These are phyloP conservation scores for Volvox carteri DNA, from an alignment of 163 green algal species.

Conservation along the genomic window DNA sequence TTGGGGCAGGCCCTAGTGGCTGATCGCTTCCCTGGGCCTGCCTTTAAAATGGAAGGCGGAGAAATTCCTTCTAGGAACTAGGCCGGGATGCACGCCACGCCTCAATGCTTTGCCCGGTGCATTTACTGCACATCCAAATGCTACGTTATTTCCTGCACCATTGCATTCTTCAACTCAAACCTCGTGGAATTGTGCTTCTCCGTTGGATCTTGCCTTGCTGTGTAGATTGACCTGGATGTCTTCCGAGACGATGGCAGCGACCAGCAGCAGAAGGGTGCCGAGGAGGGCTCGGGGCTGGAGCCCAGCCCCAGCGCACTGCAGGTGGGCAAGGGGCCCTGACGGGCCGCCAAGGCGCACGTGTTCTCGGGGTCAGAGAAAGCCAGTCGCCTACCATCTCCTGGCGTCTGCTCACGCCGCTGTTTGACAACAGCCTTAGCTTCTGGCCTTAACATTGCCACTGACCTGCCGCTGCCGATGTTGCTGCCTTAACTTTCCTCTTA, in stretches of 20 bases:
- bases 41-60: too few species aligned
- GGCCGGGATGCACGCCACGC: too few species aligned
- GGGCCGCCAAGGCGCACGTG: neutral
- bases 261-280: constrained; percentile 28
- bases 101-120: too few species aligned
- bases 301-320: constrained; percentile 56
- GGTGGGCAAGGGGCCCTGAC: neutral
- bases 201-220: too few species aligned
- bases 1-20: too few species aligned
- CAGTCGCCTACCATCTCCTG: neutral
- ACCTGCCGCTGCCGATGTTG: neutral
- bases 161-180: too few species aligned
- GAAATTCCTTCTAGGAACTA: too few species aligned
- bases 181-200: too few species aligned
- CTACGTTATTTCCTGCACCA: too few species aligned
- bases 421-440: neutral
- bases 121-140: too few species aligned
- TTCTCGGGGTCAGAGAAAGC: too few species aligned
- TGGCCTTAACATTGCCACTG: neutral
- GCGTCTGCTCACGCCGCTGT: neutral
- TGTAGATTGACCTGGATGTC: constrained; percentile 51
- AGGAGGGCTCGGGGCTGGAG: constrained; percentile 50
- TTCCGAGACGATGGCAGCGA: constrained; percentile 49
- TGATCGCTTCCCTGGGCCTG: too few species aligned
- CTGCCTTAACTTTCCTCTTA: neutral